These are phyloP conservation scores for Backusella morwellensis DNA, from an alignment of 192 early-diverging fungal genomes.

Conservation along the genomic window DNA sequence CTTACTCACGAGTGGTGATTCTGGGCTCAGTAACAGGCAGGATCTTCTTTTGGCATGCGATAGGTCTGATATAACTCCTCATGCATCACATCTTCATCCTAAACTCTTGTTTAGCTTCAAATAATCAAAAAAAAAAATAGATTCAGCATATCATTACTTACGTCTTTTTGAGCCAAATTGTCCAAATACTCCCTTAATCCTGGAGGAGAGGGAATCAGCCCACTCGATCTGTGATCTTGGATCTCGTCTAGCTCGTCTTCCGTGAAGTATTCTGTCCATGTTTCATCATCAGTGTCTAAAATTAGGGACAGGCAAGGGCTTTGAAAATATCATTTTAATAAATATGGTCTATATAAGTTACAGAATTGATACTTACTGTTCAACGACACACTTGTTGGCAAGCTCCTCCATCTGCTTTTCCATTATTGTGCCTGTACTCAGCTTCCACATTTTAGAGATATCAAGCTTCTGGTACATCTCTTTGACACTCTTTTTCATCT, in stretches of 20 bases:
- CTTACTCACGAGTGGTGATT: no score
- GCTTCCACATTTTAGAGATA: not conserved
- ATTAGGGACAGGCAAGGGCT: not conserved
- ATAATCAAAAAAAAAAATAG: not conserved
- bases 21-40: no score
- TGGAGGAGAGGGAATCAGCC: no score
- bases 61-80: no score
- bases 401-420: not conserved
- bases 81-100: no score
- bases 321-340: not conserved
- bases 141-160: not conserved
- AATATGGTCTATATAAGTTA: not conserved
- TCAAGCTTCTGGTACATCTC: no score
- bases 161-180: not conserved
- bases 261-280: not conserved
- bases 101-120: not conserved
- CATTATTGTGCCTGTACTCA: not conserved
- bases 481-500: no score
- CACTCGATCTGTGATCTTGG: not conserved
- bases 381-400: not conserved
- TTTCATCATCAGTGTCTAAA: not conserved
- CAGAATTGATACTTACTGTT: not conserved
- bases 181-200: no score
- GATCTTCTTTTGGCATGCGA: no score
- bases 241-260: not conserved